These are phyloP conservation scores for Fusarium domesticum DNA, from an alignment of 2,329 filamentous ascomycete genomes.

Conservation along the genomic window DNA sequence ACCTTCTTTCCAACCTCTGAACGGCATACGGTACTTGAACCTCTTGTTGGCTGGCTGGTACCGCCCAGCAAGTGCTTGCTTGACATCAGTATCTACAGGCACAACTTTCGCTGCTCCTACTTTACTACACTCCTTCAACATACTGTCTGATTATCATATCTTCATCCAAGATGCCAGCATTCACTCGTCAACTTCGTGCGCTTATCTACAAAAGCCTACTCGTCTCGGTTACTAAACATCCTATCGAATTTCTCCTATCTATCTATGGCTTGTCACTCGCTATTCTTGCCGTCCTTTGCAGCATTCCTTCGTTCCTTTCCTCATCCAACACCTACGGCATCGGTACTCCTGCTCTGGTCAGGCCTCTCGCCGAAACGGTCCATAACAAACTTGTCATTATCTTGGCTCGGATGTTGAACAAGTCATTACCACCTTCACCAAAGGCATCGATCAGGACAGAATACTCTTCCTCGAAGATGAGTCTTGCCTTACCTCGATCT, in stretches of 20 bases:
- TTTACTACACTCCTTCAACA: too few species aligned
- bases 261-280: slow-evolving; percentile 28
- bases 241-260: slow-evolving; percentile 18
- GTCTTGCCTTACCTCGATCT: slow-evolving; percentile 14
- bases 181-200: slow-evolving; percentile 10
- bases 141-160: too few species aligned
- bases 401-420: slow-evolving; percentile 25
- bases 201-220: slow-evolving; percentile 17
- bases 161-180: slow-evolving; percentile 3
- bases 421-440: slow-evolving; percentile 26
- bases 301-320: slow-evolving; percentile 26
- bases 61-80: slow-evolving; percentile 1
- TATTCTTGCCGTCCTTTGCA: slow-evolving; percentile 30
- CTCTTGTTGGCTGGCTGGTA: not conserved
- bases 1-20: too few species aligned
- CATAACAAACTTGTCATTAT: slow-evolving; percentile 29
- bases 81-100: too few species aligned
- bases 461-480: slow-evolving; percentile 19
- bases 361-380: slow-evolving; percentile 15
- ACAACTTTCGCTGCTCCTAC: too few species aligned
- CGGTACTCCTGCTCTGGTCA: slow-evolving; percentile 18
- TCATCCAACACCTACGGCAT: slow-evolving; percentile 13
- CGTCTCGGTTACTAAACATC: slow-evolving; percentile 8
- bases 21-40: too few species aligned
- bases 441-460: slow-evolving; percentile 14